Conservation (phyloP, 2,329 filamentous ascomycete genomes). For the Xylariaceae sp. region DNA sequence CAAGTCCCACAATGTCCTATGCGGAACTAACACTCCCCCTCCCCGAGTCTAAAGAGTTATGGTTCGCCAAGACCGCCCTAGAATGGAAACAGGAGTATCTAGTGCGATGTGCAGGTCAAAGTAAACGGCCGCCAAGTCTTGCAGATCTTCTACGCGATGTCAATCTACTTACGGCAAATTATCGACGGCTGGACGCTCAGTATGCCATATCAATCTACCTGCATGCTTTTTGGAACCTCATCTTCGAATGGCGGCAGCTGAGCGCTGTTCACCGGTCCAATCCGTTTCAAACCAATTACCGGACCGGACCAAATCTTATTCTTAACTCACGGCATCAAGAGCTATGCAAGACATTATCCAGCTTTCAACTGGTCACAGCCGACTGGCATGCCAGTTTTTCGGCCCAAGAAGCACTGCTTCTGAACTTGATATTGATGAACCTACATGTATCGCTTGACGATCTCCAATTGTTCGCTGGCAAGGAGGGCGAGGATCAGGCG, state of each 20-base stretch:
- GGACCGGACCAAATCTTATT: slow-evolving; percentile 52
- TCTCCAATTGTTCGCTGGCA: slow-evolving; percentile 71
- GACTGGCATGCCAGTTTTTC: slow-evolving; percentile 53
- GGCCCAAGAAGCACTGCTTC: slow-evolving; percentile 54
- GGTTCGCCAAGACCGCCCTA: slow-evolving; percentile 67
- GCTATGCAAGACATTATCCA: slow-evolving; percentile 62
- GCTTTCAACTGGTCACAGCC: slow-evolving; percentile 52
- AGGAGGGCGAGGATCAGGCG: slow-evolving; percentile 71
- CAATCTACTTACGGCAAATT: slow-evolving; percentile 56
- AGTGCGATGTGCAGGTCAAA: slow-evolving; percentile 46
- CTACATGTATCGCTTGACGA: slow-evolving; percentile 70
- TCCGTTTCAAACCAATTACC: slow-evolving; percentile 51
- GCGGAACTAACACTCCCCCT: slow-evolving; percentile 71
- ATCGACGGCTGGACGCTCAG: slow-evolving; percentile 61
- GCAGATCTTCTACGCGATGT: slow-evolving; percentile 65
- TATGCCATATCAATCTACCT: slow-evolving; percentile 66
- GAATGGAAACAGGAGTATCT: slow-evolving; percentile 71
- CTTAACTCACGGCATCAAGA: slow-evolving; percentile 66
- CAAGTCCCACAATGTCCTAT: slow-evolving; percentile 71
- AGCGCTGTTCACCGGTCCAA: slow-evolving; percentile 56
- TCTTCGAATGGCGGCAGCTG: slow-evolving; percentile 71
- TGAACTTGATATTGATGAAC: slow-evolving; percentile 66
- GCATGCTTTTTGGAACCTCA: slow-evolving; percentile 69
- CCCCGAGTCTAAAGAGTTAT: slow-evolving; percentile 66
- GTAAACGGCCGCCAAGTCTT: slow-evolving; percentile 56